These are phyloP conservation scores for Yamadazyma takamatsuzukensis DNA, from an alignment of 805 yeast species.

Conservation along the genomic window DNA sequence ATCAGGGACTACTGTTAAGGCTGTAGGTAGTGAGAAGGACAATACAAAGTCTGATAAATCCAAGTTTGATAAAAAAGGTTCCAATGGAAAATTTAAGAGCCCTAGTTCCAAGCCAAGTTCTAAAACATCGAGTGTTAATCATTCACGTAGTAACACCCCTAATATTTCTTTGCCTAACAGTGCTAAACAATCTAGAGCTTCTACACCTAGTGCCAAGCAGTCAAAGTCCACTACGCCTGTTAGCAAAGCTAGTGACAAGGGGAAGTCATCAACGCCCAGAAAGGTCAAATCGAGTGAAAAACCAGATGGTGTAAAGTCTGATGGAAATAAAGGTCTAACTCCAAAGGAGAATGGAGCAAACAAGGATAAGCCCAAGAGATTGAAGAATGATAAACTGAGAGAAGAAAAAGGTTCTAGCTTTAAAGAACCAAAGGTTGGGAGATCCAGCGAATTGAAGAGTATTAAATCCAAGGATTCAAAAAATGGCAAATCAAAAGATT, in stretches of 20 bases:
- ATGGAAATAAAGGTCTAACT: conserved; percentile 3
- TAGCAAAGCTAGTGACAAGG: too few relatives aligned
- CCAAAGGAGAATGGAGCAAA: conserved; percentile 1
- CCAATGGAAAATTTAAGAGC: too few relatives aligned
- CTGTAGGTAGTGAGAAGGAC: conserved; percentile 30
- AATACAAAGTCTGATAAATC: conserved; percentile 7
- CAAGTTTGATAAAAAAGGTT: conserved; percentile 3
- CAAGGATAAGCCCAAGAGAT: conserved; percentile 5
- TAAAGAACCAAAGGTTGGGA: too few relatives aligned
- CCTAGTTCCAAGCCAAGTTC: conserved; percentile 6
- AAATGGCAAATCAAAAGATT: not conserved
- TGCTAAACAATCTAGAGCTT: conserved; percentile 8
- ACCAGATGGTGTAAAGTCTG: not conserved
- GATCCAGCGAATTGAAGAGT: too few relatives aligned
- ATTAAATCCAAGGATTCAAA: too few relatives aligned
- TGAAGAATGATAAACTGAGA: conserved; percentile 1
- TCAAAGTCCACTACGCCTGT: too few relatives aligned
- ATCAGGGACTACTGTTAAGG: conserved; percentile 36
- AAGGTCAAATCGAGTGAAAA: too few relatives aligned
- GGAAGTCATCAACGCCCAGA: too few relatives aligned
- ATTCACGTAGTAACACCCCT: conserved; percentile 1
- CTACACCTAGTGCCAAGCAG: conserved; percentile 5
- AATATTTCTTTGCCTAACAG: conserved; percentile 6
- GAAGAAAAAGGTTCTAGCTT: too few relatives aligned
- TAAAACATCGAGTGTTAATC: not conserved